Conservation (phyloP, 139 green algal genomes). For the Micractinium conductrix region DNA sequence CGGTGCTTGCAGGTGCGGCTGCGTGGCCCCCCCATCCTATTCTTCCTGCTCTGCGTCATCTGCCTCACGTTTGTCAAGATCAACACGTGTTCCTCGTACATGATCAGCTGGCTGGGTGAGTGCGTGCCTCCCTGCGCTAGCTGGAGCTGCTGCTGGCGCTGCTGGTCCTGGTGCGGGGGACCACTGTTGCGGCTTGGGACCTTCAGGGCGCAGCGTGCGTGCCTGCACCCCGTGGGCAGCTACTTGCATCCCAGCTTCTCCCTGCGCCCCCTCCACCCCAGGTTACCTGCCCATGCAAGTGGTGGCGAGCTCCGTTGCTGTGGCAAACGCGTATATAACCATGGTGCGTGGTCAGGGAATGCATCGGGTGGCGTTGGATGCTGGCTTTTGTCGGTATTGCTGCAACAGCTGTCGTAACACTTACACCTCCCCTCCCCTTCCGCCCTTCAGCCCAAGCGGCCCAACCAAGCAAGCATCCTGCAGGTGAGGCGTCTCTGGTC, state of each 20-base stretch:
- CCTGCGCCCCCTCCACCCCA: background rate
- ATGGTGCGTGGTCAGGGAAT: too few relatives aligned
- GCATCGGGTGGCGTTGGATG: too few relatives aligned
- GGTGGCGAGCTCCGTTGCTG: too few relatives aligned
- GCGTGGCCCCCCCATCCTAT: conserved; percentile 26
- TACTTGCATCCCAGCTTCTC: background rate
- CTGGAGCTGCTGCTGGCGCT: too few relatives aligned
- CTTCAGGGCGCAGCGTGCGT: too few relatives aligned
- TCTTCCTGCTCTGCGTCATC: conserved; percentile 38
- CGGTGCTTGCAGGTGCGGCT: conserved; percentile 34
- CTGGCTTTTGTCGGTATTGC: too few relatives aligned
- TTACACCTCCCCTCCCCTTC: too few relatives aligned
- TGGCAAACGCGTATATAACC: background rate
- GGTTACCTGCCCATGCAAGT: background rate
- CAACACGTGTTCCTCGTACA: background rate
- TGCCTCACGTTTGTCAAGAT: conserved; percentile 5
- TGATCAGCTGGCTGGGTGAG: conserved; percentile 35
- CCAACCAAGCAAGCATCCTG: conserved; percentile 1
- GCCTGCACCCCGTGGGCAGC: background rate
- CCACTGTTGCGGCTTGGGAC: background rate
- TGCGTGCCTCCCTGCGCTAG: background rate
- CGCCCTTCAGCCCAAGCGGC: conserved; percentile 39
- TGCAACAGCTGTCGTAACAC: too few relatives aligned
- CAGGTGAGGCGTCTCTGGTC: conserved; percentile 40
- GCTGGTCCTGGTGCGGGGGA: too few relatives aligned